phyloP scores from a whole-genome alignment of 1,284 basidiomycete genomes.

The Pyrrhoderma noxium region DNA sequence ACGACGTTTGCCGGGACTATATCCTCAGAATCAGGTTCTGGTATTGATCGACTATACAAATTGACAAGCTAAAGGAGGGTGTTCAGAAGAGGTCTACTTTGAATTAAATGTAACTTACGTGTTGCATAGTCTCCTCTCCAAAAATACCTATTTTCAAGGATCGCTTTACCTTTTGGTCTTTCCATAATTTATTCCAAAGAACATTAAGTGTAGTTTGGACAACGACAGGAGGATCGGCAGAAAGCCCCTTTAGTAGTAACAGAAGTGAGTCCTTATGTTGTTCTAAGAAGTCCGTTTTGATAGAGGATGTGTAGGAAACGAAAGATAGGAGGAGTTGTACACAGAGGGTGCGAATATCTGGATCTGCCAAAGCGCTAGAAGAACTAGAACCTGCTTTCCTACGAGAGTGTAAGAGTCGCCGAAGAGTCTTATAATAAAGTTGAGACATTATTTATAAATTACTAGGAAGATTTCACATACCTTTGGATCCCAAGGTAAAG shows the following conservation, averaged over 20 bases:
- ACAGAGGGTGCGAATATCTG: slow-evolving; percentile 69
- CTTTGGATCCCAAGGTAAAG: slow-evolving; percentile 72
- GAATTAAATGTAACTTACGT: slow-evolving; percentile 35
- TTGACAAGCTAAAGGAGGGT: slow-evolving; percentile 46
- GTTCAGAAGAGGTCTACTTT: neutral
- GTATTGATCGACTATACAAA: slow-evolving; percentile 52
- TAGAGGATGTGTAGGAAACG: slow-evolving; percentile 40
- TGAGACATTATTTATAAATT: slow-evolving; percentile 15
- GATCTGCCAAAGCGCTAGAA: slow-evolving; percentile 30
- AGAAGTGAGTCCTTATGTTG: slow-evolving; percentile 55
- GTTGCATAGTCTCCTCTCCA: slow-evolving; percentile 51
- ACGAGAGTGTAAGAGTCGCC: slow-evolving; percentile 63
- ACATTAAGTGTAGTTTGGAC: slow-evolving; percentile 53
- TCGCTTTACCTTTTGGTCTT: slow-evolving; percentile 58
- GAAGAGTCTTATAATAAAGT: slow-evolving; percentile 42
- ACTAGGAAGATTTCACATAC: slow-evolving; percentile 29
- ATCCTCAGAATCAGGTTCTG: slow-evolving; percentile 47
- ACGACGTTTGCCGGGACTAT: slow-evolving; percentile 68
- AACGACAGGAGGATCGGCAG: slow-evolving; percentile 53
- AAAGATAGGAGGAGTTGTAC: slow-evolving; percentile 66
- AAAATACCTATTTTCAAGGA: slow-evolving; percentile 64
- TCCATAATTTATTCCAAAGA: slow-evolving; percentile 65
- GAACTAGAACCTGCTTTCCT: slow-evolving; percentile 41
- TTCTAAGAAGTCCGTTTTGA: slow-evolving; percentile 60
- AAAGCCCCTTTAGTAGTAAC: slow-evolving; percentile 61